phyloP scores from a whole-genome alignment of 2,329 filamentous ascomycete genomes.

The Fusarium fracticaudum region DNA sequence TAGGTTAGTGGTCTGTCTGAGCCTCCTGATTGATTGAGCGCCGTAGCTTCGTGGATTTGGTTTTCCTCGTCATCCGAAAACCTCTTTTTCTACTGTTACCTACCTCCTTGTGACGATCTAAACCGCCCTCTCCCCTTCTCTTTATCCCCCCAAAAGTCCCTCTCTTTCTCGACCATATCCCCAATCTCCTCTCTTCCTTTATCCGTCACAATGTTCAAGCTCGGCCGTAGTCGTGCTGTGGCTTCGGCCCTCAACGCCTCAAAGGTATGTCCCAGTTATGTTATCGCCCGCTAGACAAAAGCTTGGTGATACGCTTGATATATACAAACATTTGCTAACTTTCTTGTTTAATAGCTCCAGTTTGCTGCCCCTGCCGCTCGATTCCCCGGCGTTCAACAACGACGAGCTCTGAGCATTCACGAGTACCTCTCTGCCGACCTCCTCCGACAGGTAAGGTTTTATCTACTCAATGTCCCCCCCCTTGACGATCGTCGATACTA shows the following conservation, averaged over 20 bases:
- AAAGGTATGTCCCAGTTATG: conserved; percentile 65
- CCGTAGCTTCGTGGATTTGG: conserved; percentile 33
- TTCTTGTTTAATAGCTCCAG: conserved; percentile 43
- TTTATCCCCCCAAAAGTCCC: conserved; percentile 7
- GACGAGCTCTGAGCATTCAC: conserved; percentile 92
- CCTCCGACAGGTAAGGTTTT: conserved; percentile 71
- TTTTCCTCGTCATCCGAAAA: conserved; percentile 40
- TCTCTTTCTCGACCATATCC: not conserved
- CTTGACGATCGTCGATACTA: conserved; percentile 19
- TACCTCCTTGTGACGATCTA: conserved; percentile 12
- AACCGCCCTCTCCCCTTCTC: not conserved
- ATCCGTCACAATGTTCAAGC: conserved; percentile 76
- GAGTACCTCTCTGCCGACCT: conserved; percentile 97
- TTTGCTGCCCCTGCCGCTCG: conserved; percentile 59
- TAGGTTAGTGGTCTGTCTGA: conserved; percentile 27
- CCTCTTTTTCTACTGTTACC: conserved; percentile 26
- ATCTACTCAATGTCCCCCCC: conserved; percentile 11
- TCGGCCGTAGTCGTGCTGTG: conserved; percentile 83
- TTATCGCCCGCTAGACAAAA: not conserved
- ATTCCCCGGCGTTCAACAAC: conserved; percentile 79
- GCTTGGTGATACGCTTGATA: conserved; percentile 11
- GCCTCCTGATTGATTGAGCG: conserved; percentile 30
- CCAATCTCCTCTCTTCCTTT: conserved; percentile 43
- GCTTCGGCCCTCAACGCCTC: conserved; percentile 81
- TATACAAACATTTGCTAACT: conserved; percentile 21